phyloP scores from a whole-genome alignment of 306 rosid genomes.

The Lathyrus oleraceus region DNA sequence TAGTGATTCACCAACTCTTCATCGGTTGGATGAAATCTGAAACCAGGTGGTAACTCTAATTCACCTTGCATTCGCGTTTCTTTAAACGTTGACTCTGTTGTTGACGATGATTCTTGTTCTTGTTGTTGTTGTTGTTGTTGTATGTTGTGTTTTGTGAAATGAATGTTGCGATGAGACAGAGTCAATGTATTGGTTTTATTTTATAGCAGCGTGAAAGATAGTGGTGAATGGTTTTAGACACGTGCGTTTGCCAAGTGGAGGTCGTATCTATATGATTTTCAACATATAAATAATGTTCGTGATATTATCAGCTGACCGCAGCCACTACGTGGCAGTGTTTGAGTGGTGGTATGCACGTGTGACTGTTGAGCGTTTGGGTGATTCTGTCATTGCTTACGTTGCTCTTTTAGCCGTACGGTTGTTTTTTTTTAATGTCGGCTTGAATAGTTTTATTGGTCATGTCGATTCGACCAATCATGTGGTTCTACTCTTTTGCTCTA shows the following conservation, averaged over 20 bases:
- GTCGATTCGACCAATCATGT: conserved; percentile 36
- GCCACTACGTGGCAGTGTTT: conserved; percentile 38
- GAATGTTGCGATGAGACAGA: conserved; percentile 10
- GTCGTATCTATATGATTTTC: conserved; percentile 2
- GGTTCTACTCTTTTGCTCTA: too few relatives aligned
- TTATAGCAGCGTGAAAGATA: conserved; percentile 25
- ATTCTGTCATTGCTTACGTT: conserved; percentile 81
- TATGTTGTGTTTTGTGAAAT: conserved; percentile 17
- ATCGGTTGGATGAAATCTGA: conserved; percentile 95
- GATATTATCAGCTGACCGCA: conserved; percentile 24
- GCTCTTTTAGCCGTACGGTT: neutral
- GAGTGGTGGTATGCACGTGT: conserved; percentile 27
- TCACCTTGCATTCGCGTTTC: conserved; percentile 47
- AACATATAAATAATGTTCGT: neutral
- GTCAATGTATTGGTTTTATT: conserved; percentile 21
- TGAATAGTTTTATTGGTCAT: neutral
- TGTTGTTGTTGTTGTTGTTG: neutral
- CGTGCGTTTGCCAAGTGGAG: conserved; percentile 42
- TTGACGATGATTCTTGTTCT: neutral
- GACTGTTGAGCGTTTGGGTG: neutral
- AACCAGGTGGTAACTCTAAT: conserved; percentile 76
- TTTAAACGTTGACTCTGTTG: neutral
- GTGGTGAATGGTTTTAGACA: conserved; percentile 32
- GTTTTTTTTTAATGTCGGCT: conserved; percentile 29
- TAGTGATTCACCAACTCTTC: conserved; percentile 86